Percentiles rank a stretch among this genome's conserved stretches.
Evolutionary conservation across 768 basidiomycete species (phyloP).

Genomic region (Rhodotorula diobovata): DNA sequence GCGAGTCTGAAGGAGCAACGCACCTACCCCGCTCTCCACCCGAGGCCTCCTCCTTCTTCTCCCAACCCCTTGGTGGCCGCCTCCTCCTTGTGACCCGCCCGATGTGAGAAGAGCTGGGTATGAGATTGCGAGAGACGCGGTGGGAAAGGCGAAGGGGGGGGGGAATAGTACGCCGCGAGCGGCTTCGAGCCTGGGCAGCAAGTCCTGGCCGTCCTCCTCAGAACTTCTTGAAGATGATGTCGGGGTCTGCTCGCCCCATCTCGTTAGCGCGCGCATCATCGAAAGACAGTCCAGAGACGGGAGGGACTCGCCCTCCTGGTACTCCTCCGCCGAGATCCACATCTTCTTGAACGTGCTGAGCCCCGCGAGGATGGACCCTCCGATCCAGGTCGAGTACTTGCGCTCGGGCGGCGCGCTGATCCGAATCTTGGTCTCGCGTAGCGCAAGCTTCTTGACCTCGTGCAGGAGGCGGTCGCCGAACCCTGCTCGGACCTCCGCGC

Average conservation of each 20-base stretch:
- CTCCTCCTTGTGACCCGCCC: no score
- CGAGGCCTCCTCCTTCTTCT: no score
- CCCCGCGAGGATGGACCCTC: conserved; percentile 92
- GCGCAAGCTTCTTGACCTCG: conserved; percentile 90
- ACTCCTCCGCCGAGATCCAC: conserved; percentile 99
- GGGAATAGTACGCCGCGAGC: background rate
- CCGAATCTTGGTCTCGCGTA: conserved; percentile 97
- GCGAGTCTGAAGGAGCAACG: no score
- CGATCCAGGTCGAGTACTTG: conserved; percentile 73
- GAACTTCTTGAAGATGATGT: conserved; percentile 38
- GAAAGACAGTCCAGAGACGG: background rate
- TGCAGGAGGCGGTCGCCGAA: conserved; percentile 94
- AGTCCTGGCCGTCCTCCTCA: background rate
- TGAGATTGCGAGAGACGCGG: background rate
- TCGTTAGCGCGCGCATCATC: background rate
- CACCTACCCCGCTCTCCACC: no score
- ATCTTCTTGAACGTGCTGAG: conserved; percentile 99
- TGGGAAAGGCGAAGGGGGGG: background rate
- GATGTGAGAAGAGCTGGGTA: background rate
- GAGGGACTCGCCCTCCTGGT: conserved; percentile 65
- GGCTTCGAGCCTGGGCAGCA: background rate
- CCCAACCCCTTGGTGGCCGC: no score
- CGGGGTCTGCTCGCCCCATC: conserved; percentile 17
- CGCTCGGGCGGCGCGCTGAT: conserved; percentile 99
- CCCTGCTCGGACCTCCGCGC: conserved; percentile 52